phyloP scores from a whole-genome alignment of 352 stramenopile genomes.

The Globisporangium orthogonon region DNA sequence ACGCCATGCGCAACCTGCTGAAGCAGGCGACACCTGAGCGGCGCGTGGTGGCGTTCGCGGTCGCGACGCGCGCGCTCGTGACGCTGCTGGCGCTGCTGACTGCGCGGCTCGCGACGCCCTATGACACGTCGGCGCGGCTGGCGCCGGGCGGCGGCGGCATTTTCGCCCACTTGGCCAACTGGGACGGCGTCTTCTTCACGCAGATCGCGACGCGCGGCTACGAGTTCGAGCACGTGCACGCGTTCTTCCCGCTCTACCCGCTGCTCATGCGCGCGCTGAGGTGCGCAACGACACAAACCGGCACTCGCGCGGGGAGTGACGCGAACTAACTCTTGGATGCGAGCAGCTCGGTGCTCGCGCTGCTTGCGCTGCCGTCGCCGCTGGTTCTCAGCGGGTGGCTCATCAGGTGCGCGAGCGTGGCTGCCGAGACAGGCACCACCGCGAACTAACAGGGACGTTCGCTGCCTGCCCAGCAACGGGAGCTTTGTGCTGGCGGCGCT shows the following conservation, averaged over 20 bases:
- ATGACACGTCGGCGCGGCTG: slow-evolving; percentile 61
- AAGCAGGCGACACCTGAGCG: slow-evolving; percentile 9
- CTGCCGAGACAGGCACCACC: no score
- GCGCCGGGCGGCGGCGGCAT: slow-evolving; percentile 11
- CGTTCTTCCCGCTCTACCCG: slow-evolving; percentile 81
- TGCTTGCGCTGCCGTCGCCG: slow-evolving; percentile 12
- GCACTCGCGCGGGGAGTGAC: not conserved
- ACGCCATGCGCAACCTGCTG: not conserved
- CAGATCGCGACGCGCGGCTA: slow-evolving; percentile 74
- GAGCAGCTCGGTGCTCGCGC: slow-evolving; percentile 13
- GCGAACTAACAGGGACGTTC: no score
- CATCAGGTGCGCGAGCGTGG: slow-evolving; percentile 21
- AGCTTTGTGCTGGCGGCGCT: slow-evolving; percentile 66
- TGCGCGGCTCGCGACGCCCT: slow-evolving; percentile 38
- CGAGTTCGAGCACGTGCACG: slow-evolving; percentile 80
- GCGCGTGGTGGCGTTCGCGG: slow-evolving; percentile 41
- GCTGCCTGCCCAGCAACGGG: slow-evolving; percentile 34
- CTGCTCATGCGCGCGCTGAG: slow-evolving; percentile 36
- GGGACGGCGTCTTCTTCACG: slow-evolving; percentile 82
- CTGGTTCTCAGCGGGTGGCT: slow-evolving; percentile 44
- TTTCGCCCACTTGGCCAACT: slow-evolving; percentile 55
- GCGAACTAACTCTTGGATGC: not conserved
- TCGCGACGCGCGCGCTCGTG: slow-evolving; percentile 34
- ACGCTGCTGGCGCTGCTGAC: slow-evolving; percentile 43
- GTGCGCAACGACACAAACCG: not conserved